Percentiles rank a stretch among this genome's conserved stretches.
Conservation (phyloP, 2,329 filamentous ascomycete genomes). For the Thyridium curvatum region DNA sequence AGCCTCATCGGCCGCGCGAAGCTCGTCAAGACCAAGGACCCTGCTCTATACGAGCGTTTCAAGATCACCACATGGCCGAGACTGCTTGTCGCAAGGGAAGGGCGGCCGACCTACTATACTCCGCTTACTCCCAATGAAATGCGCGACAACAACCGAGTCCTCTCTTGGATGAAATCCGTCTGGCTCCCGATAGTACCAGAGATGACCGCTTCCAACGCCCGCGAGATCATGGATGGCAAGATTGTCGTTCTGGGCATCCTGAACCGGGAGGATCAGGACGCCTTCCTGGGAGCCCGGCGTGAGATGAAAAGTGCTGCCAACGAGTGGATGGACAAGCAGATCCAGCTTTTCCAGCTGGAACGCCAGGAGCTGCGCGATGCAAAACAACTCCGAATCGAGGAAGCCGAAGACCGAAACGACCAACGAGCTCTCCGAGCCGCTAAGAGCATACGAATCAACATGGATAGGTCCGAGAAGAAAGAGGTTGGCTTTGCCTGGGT, state of each 20-base stretch:
- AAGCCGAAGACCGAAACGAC: constrained; percentile 89
- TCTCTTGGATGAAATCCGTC: constrained; percentile 91
- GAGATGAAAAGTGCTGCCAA: constrained; percentile 94
- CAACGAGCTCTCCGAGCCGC: constrained; percentile 79
- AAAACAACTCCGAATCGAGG: constrained; percentile 92
- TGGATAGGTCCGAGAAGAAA: constrained; percentile 80
- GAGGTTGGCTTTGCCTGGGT: constrained; percentile 96
- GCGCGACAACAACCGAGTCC: constrained; percentile 74
- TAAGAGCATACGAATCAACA: constrained; percentile 86
- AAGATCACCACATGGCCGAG: constrained; percentile 98
- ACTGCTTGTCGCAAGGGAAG: constrained; percentile 81
- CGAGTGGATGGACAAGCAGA: constrained; percentile 98
- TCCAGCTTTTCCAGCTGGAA: constrained; percentile 85
- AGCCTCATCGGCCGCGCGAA: constrained; percentile 87
- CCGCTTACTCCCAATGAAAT: constrained; percentile 85
- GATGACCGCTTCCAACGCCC: constrained; percentile 82
- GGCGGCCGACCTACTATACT: constrained; percentile 83
- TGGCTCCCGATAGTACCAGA: constrained; percentile 97
- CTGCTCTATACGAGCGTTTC: constrained; percentile 70
- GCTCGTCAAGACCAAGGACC: constrained; percentile 84
- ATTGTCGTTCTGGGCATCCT: constrained; percentile 91
- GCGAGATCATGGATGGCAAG: constrained; percentile 91
- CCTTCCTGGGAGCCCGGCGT: constrained; percentile 70
- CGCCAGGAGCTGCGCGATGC: constrained; percentile 88
- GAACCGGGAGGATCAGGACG: constrained; percentile 70